Evolutionary conservation across 1,284 basidiomycete genomes (phyloP).

Genomic region (Dichomitus squalens): DNA sequence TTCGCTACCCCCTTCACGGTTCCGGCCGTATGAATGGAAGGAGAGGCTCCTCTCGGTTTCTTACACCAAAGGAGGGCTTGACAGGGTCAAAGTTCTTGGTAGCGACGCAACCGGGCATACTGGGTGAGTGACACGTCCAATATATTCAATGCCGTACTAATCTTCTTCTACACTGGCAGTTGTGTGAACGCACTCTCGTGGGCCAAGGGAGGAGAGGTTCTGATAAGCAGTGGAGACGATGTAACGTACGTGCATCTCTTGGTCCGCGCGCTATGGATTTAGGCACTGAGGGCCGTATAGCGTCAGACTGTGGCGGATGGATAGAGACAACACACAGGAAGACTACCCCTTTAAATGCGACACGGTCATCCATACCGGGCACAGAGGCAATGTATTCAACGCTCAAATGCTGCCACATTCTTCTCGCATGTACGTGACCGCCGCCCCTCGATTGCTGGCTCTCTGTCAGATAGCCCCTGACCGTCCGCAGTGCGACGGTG

Average conservation of each 20-base stretch:
- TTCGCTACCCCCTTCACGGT: background rate
- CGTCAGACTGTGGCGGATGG: slow-evolving; percentile 71
- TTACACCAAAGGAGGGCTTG: slow-evolving; percentile 31
- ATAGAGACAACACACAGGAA: slow-evolving; percentile 36
- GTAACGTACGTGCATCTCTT: slow-evolving; percentile 58
- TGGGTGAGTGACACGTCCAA: slow-evolving; percentile 55
- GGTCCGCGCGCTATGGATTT: background rate
- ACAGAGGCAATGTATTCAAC: slow-evolving; percentile 88
- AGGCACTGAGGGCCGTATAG: slow-evolving; percentile 34
- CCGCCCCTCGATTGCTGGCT: too few relatives aligned
- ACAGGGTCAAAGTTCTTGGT: slow-evolving; percentile 67
- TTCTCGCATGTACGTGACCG: slow-evolving; percentile 55
- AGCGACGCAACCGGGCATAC: slow-evolving; percentile 58
- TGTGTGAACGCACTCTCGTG: slow-evolving; percentile 89
- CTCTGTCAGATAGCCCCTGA: background rate
- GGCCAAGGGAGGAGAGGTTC: slow-evolving; percentile 72
- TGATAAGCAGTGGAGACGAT: slow-evolving; percentile 86
- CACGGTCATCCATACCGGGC: slow-evolving; percentile 74
- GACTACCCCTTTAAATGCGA: slow-evolving; percentile 66
- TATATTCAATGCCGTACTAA: too few relatives aligned
- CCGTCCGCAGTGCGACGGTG: slow-evolving; percentile 59
- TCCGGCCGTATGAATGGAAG: slow-evolving; percentile 14
- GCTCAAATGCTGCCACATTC: slow-evolving; percentile 82
- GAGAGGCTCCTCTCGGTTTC: slow-evolving; percentile 14
- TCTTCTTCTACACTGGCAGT: slow-evolving; percentile 35